phyloP scores from a whole-genome alignment of 495 filamentous ascomycete genomes.

The Hypoxylon lenormandii region DNA sequence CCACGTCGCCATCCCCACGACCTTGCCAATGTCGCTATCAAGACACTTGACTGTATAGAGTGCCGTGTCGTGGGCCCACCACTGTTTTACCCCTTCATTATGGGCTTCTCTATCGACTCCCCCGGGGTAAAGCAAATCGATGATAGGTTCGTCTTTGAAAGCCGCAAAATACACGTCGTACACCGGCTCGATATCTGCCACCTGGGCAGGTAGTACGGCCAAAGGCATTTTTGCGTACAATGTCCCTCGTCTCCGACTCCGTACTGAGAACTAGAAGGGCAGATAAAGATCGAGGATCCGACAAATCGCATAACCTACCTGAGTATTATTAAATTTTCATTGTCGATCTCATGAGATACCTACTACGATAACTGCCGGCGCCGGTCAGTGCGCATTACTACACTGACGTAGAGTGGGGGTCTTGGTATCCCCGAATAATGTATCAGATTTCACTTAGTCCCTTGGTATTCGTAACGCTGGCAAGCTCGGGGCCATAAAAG shows the following conservation, averaged over 20 bases:
- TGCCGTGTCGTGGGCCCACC: slow-evolving; percentile 49
- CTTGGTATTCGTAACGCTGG: slow-evolving; percentile 13
- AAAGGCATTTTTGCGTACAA: slow-evolving; percentile 48
- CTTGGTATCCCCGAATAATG: slow-evolving; percentile 21
- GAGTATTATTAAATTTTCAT: slow-evolving; percentile 4
- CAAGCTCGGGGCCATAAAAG: no score
- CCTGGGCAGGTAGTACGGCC: slow-evolving; percentile 55
- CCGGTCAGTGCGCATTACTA: slow-evolving; percentile 25
- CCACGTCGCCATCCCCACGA: slow-evolving; percentile 54
- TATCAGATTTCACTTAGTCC: slow-evolving; percentile 10
- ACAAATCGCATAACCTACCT: slow-evolving; percentile 11
- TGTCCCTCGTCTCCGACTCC: neutral
- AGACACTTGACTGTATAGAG: slow-evolving; percentile 58
- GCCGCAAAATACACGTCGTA: slow-evolving; percentile 59
- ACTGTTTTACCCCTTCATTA: slow-evolving; percentile 49
- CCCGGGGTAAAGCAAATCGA: slow-evolving; percentile 53
- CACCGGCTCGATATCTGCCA: slow-evolving; percentile 55
- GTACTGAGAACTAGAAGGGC: neutral
- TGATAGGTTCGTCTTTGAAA: slow-evolving; percentile 51
- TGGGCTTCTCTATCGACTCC: slow-evolving; percentile 52
- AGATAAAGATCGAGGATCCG: neutral
- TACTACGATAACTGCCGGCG: slow-evolving; percentile 10
- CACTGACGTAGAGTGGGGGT: slow-evolving; percentile 14
- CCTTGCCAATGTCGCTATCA: slow-evolving; percentile 48
- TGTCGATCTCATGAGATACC: neutral